Base-by-base conservation (phyloP, 148 eudicot genomes). In the Persicaria tinctoria region DNA sequence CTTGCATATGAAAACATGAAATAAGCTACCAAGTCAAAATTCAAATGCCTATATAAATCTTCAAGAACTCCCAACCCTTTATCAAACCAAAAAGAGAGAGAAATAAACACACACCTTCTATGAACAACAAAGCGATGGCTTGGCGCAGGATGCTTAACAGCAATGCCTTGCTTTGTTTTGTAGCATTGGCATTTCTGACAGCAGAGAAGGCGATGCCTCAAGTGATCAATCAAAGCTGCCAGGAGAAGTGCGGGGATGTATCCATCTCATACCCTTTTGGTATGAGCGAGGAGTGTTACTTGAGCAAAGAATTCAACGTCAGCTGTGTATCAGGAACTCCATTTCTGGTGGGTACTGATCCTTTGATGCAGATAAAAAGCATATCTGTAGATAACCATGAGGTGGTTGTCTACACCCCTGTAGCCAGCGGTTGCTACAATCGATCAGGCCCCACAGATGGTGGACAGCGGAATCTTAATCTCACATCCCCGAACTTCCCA, bases 201-300 rank as follows among this genome's bases (percentile, higher is more conserved):
- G 32, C 53, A 1, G 32, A 49, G 46, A 49, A 4, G 8, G 55
- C 5, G 13, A 23, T 48, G 9, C 10, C 73, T 54, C 79, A 46
- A 59, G 70, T 73, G 6, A 47, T 47, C 51, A 57, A 50, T 48
- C 77, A 49, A 71, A 63, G 72, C 54, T 78, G 81, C 49, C 6
- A 2, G 13, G 75, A 68, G 8, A 51, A 46, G 0, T 76, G 79
- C 32, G 79, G 79, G 3, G 47, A 82, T 38, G 9, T 82, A 5
- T 27, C 13, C 50, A 78, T 78, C 57, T 79, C 77, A 18, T 82
- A 50, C 50, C 79, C 77, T 0, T 82, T 82, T 70, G 81, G 84
- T 27, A 73, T 51, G 3, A 17, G 41, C 13, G 8, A 64, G n/a
- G 75, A 49, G 1, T 82, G 84, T 48, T 73, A 55, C 59, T 47